Percentiles rank a stretch among this genome's conserved stretches.
Evolutionary conservation across 1,139 yeast genomes (phyloP).

Genomic region (Debaryomyces coudertii): DNA sequence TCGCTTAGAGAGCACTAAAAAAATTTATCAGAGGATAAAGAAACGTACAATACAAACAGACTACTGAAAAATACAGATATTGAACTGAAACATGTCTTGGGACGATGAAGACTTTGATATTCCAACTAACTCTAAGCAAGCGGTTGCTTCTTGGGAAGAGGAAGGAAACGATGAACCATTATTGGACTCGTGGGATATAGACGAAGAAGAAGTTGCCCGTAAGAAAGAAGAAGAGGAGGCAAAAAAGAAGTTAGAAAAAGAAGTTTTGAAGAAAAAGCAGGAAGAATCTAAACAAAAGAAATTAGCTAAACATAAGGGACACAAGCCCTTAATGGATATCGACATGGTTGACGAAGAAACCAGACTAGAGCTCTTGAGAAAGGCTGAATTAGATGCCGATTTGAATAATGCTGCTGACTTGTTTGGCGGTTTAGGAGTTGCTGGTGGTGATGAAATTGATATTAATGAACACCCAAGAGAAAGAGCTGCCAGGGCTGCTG

Average conservation of each 20-base stretch:
- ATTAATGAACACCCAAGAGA: constrained; percentile 68
- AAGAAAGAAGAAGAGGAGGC: constrained; percentile 47
- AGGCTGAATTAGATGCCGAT: constrained; percentile 84
- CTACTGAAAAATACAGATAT: constrained; percentile 1
- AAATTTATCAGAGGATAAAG: constrained; percentile 3
- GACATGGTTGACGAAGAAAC: constrained; percentile 68
- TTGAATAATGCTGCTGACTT: constrained; percentile 90
- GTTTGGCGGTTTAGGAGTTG: constrained; percentile 82
- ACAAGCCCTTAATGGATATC: constrained; percentile 47
- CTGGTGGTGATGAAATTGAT: constrained; percentile 47
- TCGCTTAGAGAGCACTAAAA: background rate
- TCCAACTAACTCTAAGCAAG: constrained; percentile 49
- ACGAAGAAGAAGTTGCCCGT: constrained; percentile 62
- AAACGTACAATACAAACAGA: background rate
- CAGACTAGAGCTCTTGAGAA: constrained; percentile 69
- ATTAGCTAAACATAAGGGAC: constrained; percentile 39
- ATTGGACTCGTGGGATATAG: constrained; percentile 81
- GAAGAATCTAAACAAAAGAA: constrained; percentile 46
- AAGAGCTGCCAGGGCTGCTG: constrained; percentile 55
- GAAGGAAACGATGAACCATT: constrained; percentile 77
- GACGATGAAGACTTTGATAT: constrained; percentile 93
- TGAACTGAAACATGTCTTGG: constrained; percentile 46
- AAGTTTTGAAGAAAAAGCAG: constrained; percentile 41
- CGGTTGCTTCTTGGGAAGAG: constrained; percentile 76
- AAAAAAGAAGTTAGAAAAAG: constrained; percentile 47